These are phyloP conservation scores for Margaritispora aquatica DNA, from an alignment of 495 filamentous ascomycete species.

Conservation along the genomic window DNA sequence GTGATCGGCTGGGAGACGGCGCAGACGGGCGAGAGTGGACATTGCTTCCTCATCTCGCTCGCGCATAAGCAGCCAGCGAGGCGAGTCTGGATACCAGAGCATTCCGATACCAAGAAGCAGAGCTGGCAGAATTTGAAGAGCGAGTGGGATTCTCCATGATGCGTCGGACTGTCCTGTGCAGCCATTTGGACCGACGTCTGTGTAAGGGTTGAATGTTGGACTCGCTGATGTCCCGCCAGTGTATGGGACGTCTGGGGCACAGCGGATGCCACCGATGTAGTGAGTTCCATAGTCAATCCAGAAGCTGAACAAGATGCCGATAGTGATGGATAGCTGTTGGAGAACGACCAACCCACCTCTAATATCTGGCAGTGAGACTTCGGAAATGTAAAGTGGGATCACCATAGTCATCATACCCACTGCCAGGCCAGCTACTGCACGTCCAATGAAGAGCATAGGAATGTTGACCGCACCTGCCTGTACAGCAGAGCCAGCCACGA, in stretches of 20 bases:
- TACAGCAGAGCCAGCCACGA: constrained; percentile 30
- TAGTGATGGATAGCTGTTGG: constrained; percentile 16
- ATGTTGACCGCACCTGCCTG: constrained; percentile 31
- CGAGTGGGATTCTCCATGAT: constrained; percentile 50
- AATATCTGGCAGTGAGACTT: constrained; percentile 24
- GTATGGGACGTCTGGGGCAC: constrained; percentile 31
- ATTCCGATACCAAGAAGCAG: constrained; percentile 28
- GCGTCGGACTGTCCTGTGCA: constrained; percentile 37
- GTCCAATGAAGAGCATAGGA: constrained; percentile 1
- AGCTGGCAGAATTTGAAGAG: constrained; percentile 40
- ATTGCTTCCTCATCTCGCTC: constrained; percentile 41
- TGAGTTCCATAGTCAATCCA: constrained; percentile 29
- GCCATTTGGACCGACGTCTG: constrained; percentile 34
- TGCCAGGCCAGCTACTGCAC: constrained; percentile 20
- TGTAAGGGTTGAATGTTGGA: constrained; percentile 34
- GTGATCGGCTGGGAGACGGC: constrained; percentile 50
- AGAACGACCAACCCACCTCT: constrained; percentile 20
- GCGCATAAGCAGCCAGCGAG: constrained; percentile 50
- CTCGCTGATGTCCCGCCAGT: constrained; percentile 14
- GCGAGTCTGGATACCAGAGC: constrained; percentile 31
- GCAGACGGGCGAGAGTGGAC: constrained; percentile 47
- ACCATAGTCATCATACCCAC: constrained; percentile 18
- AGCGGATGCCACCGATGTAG: constrained; percentile 41
- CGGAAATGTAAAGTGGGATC: constrained; percentile 22
- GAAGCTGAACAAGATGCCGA: constrained; percentile 25